These are phyloP conservation scores for Skeletonema potamos DNA, from an alignment of 108 stramenopile genomes.

Conservation along the genomic window DNA sequence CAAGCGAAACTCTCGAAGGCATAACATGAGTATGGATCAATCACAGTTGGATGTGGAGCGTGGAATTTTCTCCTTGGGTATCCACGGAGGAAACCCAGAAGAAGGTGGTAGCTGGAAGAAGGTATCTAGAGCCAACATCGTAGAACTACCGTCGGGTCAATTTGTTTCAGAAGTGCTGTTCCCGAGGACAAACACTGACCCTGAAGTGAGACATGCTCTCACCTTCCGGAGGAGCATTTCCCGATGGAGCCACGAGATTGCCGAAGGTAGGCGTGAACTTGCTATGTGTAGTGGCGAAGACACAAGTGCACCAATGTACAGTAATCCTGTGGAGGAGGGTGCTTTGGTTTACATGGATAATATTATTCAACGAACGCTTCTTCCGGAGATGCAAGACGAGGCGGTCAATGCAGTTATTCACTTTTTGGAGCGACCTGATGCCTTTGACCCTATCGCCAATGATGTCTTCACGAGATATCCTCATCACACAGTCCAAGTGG, in stretches of 20 bases:
- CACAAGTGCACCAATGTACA: constrained; percentile 57
- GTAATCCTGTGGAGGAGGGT: constrained; percentile 48
- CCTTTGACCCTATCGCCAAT: constrained; percentile 80
- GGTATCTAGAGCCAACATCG: constrained; percentile 51
- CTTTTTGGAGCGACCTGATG: constrained; percentile 79
- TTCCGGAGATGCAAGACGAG: constrained; percentile 88
- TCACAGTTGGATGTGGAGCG: constrained; percentile 45
- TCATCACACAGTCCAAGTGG: constrained; percentile 67
- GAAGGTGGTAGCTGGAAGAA: constrained; percentile 6
- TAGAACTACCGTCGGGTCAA: constrained; percentile 60
- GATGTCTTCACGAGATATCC: constrained; percentile 64
- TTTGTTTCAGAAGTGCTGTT: constrained; percentile 75
- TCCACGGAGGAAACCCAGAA: constrained; percentile 36
- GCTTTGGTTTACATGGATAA: constrained; percentile 78
- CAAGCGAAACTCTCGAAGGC: constrained; percentile 25
- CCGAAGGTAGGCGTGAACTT: constrained; percentile 60
- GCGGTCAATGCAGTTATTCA: constrained; percentile 80
- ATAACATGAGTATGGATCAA: constrained; percentile 43
- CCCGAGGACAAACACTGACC: constrained; percentile 68
- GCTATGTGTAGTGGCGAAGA: constrained; percentile 73
- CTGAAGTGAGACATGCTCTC: constrained; percentile 79
- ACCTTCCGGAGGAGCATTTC: constrained; percentile 72
- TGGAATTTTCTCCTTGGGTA: constrained; percentile 75
- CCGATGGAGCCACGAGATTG: constrained; percentile 64
- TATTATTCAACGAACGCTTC: constrained; percentile 72